Base-by-base conservation (phyloP, 495 filamentous ascomycete species). In the Penicillium crystallinum region DNA sequence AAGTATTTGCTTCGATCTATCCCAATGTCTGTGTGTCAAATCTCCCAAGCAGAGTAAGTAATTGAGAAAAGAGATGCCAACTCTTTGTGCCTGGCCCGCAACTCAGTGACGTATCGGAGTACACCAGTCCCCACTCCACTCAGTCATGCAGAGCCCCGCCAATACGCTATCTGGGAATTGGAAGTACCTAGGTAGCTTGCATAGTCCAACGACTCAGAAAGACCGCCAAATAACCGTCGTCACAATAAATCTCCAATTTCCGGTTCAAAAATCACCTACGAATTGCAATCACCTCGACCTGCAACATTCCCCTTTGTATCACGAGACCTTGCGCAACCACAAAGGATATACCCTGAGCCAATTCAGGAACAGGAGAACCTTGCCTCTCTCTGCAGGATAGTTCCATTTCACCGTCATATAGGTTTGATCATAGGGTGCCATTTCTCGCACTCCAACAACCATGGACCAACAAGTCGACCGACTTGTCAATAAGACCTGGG, bases 381-480 rank as follows among this genome's bases (percentile, higher is more conserved):
- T 8, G 8, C 8, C 14, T 10, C n/a, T 35, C 5, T 18, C 5
- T 22, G 22, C 9, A 42, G 21, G 18, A 11, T 39, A 23, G 12
- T 18, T 18, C 19, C 11, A 10, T 37, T n/a, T 10, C 14, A 27
- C 5, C 25, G 15, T 40, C 19, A 15, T 34, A 34, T 22, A 30
- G 29, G 7, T 19, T 19, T 23, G 25, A 17, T n/a, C 12, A 6
- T 6, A 31, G 14, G 11, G 17, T 19, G 18, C 22, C 9, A 6
- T 5, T 36, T 14, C 27, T n/a, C 34, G 6, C 19, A 10, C 6
- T 12, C 3, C 44, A 36, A 2, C 37, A 25, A 18, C 47, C 39
- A 93, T 95, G 89, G 85, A 91, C 53, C 73, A 80, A 9, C 85
- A 90, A 65, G 77, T 92, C 15, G 61, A 73, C 3, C 75, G 76